Conservation (phyloP, 148 eudicot species). For the Camellia lanceoleosa region DNA sequence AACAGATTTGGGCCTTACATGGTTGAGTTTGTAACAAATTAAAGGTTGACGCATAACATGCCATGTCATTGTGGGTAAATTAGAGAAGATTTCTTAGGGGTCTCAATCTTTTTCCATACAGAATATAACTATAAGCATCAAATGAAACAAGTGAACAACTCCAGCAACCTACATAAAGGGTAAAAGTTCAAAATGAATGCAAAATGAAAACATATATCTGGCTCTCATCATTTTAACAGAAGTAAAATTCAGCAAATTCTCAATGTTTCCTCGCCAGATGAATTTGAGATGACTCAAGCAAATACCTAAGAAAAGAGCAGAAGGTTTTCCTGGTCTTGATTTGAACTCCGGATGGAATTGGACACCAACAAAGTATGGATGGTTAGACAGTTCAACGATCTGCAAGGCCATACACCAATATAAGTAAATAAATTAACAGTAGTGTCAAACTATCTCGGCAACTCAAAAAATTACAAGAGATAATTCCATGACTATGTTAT, state of each 20-base stretch:
- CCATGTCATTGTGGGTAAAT: too few species aligned
- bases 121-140: not conserved
- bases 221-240: not conserved
- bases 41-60: too few species aligned
- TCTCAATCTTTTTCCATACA: too few species aligned
- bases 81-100: too few species aligned
- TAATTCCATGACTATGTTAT: not conserved
- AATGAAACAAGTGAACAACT: not conserved
- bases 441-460: not conserved
- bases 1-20: too few species aligned
- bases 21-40: too few species aligned
- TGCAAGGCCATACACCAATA: slow-evolving; percentile 26
- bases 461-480: not conserved
- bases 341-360: slow-evolving; percentile 98
- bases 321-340: slow-evolving; percentile 92
- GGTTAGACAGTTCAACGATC: slow-evolving; percentile 80
- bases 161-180: not conserved
- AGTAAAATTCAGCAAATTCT: not conserved
- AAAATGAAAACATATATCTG: not conserved
- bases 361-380: slow-evolving; percentile 82
- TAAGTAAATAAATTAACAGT: not conserved
- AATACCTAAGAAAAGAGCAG: slow-evolving; percentile 83
- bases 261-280: not conserved
- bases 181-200: not conserved
- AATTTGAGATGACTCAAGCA: slow-evolving; percentile 1